phyloP scores from a whole-genome alignment of 2,329 filamentous ascomycete genomes.

The Zopfia rhizophila region DNA sequence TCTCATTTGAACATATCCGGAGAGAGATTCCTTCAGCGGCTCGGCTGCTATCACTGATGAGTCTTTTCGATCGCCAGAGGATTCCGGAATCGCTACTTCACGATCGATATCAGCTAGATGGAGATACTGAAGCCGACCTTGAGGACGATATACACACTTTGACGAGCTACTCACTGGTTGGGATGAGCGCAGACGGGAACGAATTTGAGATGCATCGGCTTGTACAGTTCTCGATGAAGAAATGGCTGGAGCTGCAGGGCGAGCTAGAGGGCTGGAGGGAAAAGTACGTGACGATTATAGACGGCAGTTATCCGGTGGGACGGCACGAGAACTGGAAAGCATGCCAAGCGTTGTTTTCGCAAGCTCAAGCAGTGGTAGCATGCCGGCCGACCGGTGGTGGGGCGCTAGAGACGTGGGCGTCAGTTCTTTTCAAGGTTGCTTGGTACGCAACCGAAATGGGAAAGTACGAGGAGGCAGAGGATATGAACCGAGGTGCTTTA shows the following conservation, averaged over 20 bases:
- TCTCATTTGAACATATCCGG: constrained; percentile 44
- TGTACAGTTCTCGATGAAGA: constrained; percentile 28
- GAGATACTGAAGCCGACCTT: constrained; percentile 20
- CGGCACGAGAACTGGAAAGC: constrained; percentile 33
- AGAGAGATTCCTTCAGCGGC: constrained; percentile 41
- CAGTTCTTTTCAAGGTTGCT: background rate
- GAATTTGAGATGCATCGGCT: constrained; percentile 33
- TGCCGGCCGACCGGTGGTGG: background rate
- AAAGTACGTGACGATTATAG: constrained; percentile 31
- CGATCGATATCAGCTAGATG: constrained; percentile 3
- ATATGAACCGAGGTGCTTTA: background rate
- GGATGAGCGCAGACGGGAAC: constrained; percentile 5
- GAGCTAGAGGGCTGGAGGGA: constrained; percentile 37
- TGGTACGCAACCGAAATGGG: background rate
- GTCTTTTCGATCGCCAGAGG: constrained; percentile 56
- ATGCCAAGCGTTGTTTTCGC: constrained; percentile 35
- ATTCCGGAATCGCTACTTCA: constrained; percentile 42
- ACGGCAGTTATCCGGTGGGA: constrained; percentile 26
- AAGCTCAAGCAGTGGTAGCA: constrained; percentile 14
- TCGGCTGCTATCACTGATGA: constrained; percentile 58
- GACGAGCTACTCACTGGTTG: constrained; percentile 28
- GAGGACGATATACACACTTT: constrained; percentile 30
- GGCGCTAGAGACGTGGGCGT: constrained; percentile 1
- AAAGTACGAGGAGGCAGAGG: too few relatives aligned
- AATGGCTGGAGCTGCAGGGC: constrained; percentile 30